Percentiles rank a stretch among this genome's conserved stretches.
These are phyloP conservation scores for Davidsoniella australis DNA, from an alignment of 2,329 filamentous ascomycete species.

Conservation along the genomic window DNA sequence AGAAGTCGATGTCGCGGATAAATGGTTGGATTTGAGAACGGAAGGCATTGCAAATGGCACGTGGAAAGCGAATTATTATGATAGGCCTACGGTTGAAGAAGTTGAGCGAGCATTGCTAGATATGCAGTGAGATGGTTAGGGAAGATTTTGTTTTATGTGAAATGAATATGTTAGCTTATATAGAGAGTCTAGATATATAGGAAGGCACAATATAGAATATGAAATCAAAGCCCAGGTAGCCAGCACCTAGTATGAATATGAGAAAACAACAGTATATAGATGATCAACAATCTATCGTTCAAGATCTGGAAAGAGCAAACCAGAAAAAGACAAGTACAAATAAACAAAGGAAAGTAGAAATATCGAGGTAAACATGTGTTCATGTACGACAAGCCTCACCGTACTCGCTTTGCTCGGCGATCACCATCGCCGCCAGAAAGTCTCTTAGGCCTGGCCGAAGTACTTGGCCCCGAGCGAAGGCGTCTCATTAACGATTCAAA, in stretches of 20 bases:
- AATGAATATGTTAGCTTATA: conserved; percentile 18
- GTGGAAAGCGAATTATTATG: conserved; percentile 35
- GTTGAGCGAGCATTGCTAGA: conserved; percentile 17
- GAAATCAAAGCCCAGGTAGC: too few species aligned
- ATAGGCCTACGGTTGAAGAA: conserved; percentile 29
- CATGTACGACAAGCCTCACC: too few species aligned
- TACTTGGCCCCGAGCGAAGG: neutral
- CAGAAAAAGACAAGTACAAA: neutral
- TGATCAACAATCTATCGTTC: too few species aligned
- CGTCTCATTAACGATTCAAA: conserved; percentile 16
- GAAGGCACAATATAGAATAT: neutral
- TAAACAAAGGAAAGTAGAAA: too few species aligned
- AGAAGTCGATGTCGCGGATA: conserved; percentile 31
- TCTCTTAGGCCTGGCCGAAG: conserved; percentile 20
- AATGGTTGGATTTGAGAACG: conserved; percentile 27
- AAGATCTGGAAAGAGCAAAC: too few species aligned
- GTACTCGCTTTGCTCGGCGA: conserved; percentile 14
- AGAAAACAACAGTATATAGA: too few species aligned
- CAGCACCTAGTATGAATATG: too few species aligned
- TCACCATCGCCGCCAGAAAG: conserved; percentile 16
- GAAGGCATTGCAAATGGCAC: conserved; percentile 22
- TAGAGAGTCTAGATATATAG: neutral
- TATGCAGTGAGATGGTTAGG: too few species aligned
- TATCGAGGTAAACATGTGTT: too few species aligned
- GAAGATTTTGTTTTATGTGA: conserved; percentile 3